Evolutionary conservation across 2,329 filamentous ascomycete genomes (phyloP).

Genomic region (Aspergillus sp.): DNA sequence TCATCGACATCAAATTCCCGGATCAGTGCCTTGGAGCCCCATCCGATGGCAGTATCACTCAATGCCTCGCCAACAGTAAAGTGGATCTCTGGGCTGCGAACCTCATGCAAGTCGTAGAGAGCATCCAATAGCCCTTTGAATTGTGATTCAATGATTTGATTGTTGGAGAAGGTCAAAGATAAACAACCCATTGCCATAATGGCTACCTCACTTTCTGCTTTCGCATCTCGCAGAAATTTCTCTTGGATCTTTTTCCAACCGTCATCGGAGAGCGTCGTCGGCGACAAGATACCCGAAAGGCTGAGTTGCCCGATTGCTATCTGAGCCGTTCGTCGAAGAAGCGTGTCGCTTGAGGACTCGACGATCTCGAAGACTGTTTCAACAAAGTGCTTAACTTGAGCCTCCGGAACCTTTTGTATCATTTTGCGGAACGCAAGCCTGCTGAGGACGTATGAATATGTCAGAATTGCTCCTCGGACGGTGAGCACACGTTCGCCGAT

Average conservation of each 20-base stretch:
- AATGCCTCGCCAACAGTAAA: conserved; percentile 87
- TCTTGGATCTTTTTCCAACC: conserved; percentile 47
- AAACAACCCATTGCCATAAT: conserved; percentile 74
- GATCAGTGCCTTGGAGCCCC: conserved; percentile 72
- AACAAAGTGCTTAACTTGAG: conserved; percentile 38
- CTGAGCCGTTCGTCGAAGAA: conserved; percentile 51
- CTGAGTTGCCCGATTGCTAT: conserved; percentile 54
- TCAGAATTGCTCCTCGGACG: conserved; percentile 53
- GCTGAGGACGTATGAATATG: conserved; percentile 51
- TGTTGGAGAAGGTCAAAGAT: conserved; percentile 45
- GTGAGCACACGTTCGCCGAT: conserved; percentile 53
- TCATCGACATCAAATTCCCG: conserved; percentile 67
- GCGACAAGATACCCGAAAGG: conserved; percentile 47
- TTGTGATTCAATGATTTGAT: conserved; percentile 23
- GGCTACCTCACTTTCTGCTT: conserved; percentile 71
- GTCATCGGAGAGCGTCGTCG: conserved; percentile 20
- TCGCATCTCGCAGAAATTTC: conserved; percentile 59
- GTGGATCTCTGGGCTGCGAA: conserved; percentile 77
- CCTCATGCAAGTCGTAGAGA: conserved; percentile 70
- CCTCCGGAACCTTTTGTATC: conserved; percentile 22
- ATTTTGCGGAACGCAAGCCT: conserved; percentile 45
- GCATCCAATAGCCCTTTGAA: conserved; percentile 52
- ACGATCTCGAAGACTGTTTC: conserved; percentile 44
- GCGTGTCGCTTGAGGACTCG: conserved; percentile 46
- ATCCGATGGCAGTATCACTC: conserved; percentile 66